A percentile compares a stretch with the other conserved stretches of the same genome.
phyloP scores from a whole-genome alignment of 2,329 filamentous ascomycete species.

The Aspergillus hiratsukae region DNA sequence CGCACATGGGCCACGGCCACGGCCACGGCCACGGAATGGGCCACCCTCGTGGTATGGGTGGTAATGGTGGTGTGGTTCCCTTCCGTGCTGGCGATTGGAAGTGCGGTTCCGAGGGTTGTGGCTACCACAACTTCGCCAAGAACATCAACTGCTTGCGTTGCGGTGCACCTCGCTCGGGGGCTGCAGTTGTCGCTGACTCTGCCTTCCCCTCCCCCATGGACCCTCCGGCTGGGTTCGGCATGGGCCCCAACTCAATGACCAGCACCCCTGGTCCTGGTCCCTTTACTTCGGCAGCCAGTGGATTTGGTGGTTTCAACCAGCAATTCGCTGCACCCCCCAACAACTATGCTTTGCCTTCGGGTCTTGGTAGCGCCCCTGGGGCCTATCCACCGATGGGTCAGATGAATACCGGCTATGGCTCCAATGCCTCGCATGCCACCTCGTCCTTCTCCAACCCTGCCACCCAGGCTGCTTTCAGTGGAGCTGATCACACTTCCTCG shows the following conservation, averaged over 20 bases:
- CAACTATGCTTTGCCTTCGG: slow-evolving; percentile 84
- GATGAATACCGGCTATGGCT: slow-evolving; percentile 76
- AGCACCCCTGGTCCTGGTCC: slow-evolving; percentile 74
- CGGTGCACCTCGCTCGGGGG: slow-evolving; percentile 87
- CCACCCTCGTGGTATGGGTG: slow-evolving; percentile 63
- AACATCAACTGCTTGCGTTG: slow-evolving; percentile 97
- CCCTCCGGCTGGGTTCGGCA: slow-evolving; percentile 72
- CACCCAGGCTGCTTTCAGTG: slow-evolving; percentile 90
- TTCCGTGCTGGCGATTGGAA: slow-evolving; percentile 99
- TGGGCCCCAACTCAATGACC: slow-evolving; percentile 82
- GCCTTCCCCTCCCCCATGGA: slow-evolving; percentile 91
- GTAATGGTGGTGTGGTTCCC: slow-evolving; percentile 76
- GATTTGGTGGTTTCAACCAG: slow-evolving; percentile 66
- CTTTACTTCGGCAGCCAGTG: slow-evolving; percentile 64
- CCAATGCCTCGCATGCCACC: slow-evolving; percentile 73
- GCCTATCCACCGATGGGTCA: slow-evolving; percentile 65
- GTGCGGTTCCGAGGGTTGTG: slow-evolving; percentile 93
- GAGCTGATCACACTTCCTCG: slow-evolving; percentile 75
- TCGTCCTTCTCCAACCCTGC: slow-evolving; percentile 89
- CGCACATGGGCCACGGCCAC: slow-evolving; percentile 64
- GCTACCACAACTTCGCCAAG: slow-evolving; percentile 99
- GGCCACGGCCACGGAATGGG: slow-evolving; percentile 55
- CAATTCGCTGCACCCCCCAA: slow-evolving; percentile 79
- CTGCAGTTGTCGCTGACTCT: slow-evolving; percentile 90
- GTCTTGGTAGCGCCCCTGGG: slow-evolving; percentile 71